These are phyloP conservation scores for Licmophora abbreviata DNA, from an alignment of 108 stramenopile genomes.

Conservation along the genomic window DNA sequence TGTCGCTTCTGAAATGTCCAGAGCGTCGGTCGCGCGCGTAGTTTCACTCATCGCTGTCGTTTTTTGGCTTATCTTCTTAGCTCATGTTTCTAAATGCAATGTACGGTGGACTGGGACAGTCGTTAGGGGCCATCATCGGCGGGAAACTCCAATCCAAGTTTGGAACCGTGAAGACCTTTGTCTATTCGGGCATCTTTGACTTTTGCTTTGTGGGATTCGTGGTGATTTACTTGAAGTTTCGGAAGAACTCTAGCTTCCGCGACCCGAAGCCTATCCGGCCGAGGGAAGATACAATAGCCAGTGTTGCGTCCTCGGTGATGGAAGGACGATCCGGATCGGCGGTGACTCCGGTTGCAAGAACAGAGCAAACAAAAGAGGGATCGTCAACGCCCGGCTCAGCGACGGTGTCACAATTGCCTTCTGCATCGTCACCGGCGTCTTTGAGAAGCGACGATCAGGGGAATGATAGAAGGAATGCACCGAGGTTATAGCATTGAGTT, in stretches of 20 bases:
- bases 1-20: background rate
- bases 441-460: no score
- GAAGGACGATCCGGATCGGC: no score
- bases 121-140: constrained; percentile 86
- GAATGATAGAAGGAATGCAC: no score
- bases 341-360: no score
- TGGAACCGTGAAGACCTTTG: constrained; percentile 70
- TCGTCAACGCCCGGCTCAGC: no score
- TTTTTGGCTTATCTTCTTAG: background rate
- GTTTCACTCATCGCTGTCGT: background rate
- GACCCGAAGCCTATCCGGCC: constrained; percentile 23
- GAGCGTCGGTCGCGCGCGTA: background rate
- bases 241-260: constrained; percentile 38
- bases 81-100: constrained; percentile 89
- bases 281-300: no score
- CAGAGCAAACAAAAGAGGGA: no score
- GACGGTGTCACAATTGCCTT: no score
- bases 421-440: no score
- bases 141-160: constrained; percentile 77
- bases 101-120: constrained; percentile 94
- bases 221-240: constrained; percentile 46
- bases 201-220: constrained; percentile 54
- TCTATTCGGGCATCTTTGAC: constrained; percentile 66
- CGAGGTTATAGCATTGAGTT: no score
- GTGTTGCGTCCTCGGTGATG: no score